Evolutionary conservation across 2,329 filamentous ascomycete species (phyloP).

Genomic region (Colletotrichum horii): DNA sequence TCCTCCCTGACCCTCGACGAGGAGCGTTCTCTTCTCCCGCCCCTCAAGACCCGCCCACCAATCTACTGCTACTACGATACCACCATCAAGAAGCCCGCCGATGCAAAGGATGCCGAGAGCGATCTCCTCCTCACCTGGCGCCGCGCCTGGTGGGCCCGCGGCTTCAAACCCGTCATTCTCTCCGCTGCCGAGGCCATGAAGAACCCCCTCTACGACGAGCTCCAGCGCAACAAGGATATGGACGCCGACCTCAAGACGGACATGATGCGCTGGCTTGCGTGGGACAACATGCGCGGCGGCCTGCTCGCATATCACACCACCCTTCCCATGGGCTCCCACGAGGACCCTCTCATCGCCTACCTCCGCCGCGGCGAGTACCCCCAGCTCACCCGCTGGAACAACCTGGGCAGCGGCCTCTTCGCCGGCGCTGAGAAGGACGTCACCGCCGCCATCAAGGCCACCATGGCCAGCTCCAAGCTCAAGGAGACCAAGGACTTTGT

Average conservation of each 20-base stretch:
- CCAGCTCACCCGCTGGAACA: conserved; percentile 74
- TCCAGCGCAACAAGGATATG: conserved; percentile 66
- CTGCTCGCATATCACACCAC: conserved; percentile 80
- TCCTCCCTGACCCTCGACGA: conserved; percentile 81
- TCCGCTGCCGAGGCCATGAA: conserved; percentile 80
- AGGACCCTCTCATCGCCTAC: conserved; percentile 74
- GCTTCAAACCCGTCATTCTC: conserved; percentile 85
- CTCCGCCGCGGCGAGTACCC: conserved; percentile 80
- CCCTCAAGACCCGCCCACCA: conserved; percentile 69
- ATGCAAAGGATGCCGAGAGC: conserved; percentile 74
- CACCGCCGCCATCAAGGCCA: conserved; percentile 64
- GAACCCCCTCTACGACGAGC: conserved; percentile 77
- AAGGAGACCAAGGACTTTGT: conserved; percentile 68
- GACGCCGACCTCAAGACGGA: conserved; percentile 69
- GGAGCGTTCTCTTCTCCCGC: conserved; percentile 82
- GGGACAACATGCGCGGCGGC: conserved; percentile 88
- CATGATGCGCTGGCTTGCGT: conserved; percentile 86
- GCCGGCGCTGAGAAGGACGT: conserved; percentile 71
- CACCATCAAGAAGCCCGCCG: conserved; percentile 64
- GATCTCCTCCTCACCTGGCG: conserved; percentile 86
- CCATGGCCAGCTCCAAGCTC: conserved; percentile 60
- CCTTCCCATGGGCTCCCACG: conserved; percentile 80
- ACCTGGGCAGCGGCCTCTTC: conserved; percentile 74
- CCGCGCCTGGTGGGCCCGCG: conserved; percentile 93
- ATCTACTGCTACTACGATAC: conserved; percentile 94